Evolutionary conservation across 2,329 filamentous ascomycete genomes (phyloP).

Genomic region (Mycogone perniciosa): DNA sequence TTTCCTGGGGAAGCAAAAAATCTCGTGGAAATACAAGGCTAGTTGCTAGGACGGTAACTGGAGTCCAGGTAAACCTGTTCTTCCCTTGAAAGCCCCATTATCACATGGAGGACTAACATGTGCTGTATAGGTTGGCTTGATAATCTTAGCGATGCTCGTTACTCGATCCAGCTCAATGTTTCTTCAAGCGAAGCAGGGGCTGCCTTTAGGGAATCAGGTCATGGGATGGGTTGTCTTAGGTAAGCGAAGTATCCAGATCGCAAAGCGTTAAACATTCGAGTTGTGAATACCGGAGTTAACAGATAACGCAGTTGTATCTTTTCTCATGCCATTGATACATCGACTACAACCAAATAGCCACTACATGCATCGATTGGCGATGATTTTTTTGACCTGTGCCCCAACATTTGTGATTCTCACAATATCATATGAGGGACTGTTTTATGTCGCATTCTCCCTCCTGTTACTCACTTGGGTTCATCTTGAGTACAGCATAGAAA

Average conservation of each 20-base stretch:
- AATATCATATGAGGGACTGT: constrained; percentile 94
- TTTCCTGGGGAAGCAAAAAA: constrained; percentile 22
- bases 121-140: constrained; percentile 59
- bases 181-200: constrained; percentile 74
- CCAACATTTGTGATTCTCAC: constrained; percentile 93
- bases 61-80: constrained; percentile 48
- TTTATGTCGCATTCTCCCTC: constrained; percentile 84
- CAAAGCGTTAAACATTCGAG: not conserved
- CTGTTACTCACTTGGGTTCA: constrained; percentile 83
- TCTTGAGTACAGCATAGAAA: constrained; percentile 69
- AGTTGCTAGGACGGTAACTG: constrained; percentile 54
- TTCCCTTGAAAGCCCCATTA: not conserved
- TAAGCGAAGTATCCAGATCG: constrained; percentile 34
- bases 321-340: constrained; percentile 77
- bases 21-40: constrained; percentile 27
- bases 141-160: constrained; percentile 74
- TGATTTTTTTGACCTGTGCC: constrained; percentile 88
- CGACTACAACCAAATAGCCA: constrained; percentile 72
- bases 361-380: constrained; percentile 81
- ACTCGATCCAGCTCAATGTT: constrained; percentile 82
- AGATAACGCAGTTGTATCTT: constrained; percentile 54
- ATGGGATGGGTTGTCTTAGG: constrained; percentile 76
- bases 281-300: constrained; percentile 10
- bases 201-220: constrained; percentile 81
- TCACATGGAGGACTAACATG: not conserved